A percentile compares a stretch with the other conserved stretches of the same genome.
phyloP scores from a whole-genome alignment of 192 early-diverging fungal genomes.

The Funneliformis geosporum region DNA sequence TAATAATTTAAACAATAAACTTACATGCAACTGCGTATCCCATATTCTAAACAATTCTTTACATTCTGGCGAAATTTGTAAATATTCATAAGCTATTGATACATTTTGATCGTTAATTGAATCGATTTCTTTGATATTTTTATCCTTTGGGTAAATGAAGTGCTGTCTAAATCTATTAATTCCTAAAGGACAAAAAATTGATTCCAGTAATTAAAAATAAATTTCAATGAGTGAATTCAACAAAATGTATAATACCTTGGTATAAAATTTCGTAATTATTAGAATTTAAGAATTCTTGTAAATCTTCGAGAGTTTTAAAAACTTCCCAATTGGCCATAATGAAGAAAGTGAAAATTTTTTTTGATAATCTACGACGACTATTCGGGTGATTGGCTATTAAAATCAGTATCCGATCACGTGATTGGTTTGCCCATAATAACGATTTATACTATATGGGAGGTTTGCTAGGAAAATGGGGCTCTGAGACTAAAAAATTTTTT shows the following conservation, averaged over 20 bases:
- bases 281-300: slow-evolving; percentile 4
- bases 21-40: slow-evolving; percentile 62
- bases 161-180: slow-evolving; percentile 18
- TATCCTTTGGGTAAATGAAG: neutral
- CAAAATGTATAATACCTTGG: neutral
- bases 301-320: neutral
- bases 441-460: too few species aligned
- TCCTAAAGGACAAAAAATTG: slow-evolving; percentile 2
- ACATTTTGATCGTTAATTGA: neutral
- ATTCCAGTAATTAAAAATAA: neutral
- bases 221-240: neutral
- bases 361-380: too few species aligned
- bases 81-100: slow-evolving; percentile 47
- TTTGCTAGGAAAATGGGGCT: too few species aligned
- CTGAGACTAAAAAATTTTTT: too few species aligned
- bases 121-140: neutral
- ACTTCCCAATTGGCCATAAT: slow-evolving; percentile 1
- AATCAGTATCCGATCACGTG: too few species aligned
- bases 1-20: neutral
- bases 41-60: slow-evolving; percentile 61
- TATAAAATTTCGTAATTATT: slow-evolving; percentile 6
- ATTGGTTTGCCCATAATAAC: too few species aligned
- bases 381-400: too few species aligned
- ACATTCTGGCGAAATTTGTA: slow-evolving; percentile 62
- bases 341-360: neutral